phyloP scores from a whole-genome alignment of 257 asterid species.

The Parsonsia alboflavescens region DNA sequence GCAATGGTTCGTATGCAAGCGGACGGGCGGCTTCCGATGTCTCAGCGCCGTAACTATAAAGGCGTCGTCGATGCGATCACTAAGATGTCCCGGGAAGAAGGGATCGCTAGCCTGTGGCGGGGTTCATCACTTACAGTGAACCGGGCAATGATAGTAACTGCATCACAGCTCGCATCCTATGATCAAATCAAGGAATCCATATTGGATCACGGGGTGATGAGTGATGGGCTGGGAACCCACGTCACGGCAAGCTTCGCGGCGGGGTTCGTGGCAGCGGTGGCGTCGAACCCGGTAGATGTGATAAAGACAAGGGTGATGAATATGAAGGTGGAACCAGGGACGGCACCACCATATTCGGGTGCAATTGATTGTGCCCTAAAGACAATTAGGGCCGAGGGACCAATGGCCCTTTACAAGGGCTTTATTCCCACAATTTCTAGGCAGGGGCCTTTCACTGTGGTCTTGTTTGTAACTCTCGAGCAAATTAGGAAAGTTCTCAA shows the following conservation, averaged over 20 bases:
- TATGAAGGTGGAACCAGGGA: conserved; percentile 53
- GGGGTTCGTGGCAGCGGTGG: conserved; percentile 67
- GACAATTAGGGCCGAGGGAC: conserved; percentile 52
- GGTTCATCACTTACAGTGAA: conserved; percentile 58
- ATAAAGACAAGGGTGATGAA: conserved; percentile 71
- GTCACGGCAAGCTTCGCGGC: conserved; percentile 64
- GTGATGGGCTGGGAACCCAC: conserved; percentile 62
- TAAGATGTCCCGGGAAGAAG: conserved; percentile 47
- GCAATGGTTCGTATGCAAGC: conserved; percentile 84
- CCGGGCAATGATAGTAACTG: conserved; percentile 71
- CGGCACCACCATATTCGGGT: conserved; percentile 44
- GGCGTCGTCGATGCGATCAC: conserved; percentile 56
- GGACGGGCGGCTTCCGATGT: conserved; percentile 56
- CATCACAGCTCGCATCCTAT: conserved; percentile 63
- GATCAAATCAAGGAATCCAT: conserved; percentile 56
- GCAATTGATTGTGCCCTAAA: conserved; percentile 58
- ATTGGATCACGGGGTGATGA: conserved; percentile 36
- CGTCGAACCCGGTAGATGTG: conserved; percentile 62
- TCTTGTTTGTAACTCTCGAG: conserved; percentile 45
- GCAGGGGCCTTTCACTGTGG: conserved; percentile 51
- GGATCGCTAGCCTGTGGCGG: conserved; percentile 63
- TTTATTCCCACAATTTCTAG: conserved; percentile 50
- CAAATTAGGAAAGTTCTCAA: conserved; percentile 54
- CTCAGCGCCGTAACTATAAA: conserved; percentile 50
- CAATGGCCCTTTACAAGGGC: conserved; percentile 52